Base-by-base conservation (phyloP, 371 early-diverging fungal genomes). In the Dichotomocladium elegans region DNA sequence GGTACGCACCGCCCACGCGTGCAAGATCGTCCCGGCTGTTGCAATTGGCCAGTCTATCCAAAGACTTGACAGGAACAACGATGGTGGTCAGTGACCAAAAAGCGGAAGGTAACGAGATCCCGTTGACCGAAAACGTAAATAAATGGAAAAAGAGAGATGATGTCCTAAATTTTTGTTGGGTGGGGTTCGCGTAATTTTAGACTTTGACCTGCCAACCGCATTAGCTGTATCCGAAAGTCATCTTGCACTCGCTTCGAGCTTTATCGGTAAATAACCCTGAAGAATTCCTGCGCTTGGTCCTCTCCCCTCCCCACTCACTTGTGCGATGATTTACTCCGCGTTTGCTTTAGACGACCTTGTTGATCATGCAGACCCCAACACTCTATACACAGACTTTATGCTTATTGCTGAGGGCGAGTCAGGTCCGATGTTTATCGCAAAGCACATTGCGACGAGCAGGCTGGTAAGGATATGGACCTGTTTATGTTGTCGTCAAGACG, bases 371-470 rank as follows among this genome's bases (percentile, higher is more conserved):
- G 80, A 85, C 44, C 79, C 81, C 2, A 57, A 52, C 14, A 48
- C 61, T 11, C 34, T 77, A 2, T 85, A 81, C 51, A 58, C 67
- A 11, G 77, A 82, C 43, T 66, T 83, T 49, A 68, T 70, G 24
- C 60, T 77, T 42, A 83, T 88, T 51, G 91, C 91, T 10, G 91
- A 88, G 66, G 91, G 91, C 29, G 91, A 90, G 56, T 87, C 85
- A 6, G 91, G 91, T 15, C 82, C 84, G 21, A 76, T 89, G 72
- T 86, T 74, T 65, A 70, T 79, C 25, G 84, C 83, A 28, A 81
- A 77, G 30, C 76, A 83, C 21, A 65, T 64, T 11, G 45, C 77
- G 19, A 79, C 82, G 0, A 68, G 77, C 41, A 60, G 71, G 26
- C 59, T 68, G 46, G 70, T 67, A 62, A 28, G 60, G 41, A 26